Evolutionary conservation across 257 asterid species (phyloP), one percentile per base, ranked within the genome.

Genomic region (Asclepias syriaca): DNA sequence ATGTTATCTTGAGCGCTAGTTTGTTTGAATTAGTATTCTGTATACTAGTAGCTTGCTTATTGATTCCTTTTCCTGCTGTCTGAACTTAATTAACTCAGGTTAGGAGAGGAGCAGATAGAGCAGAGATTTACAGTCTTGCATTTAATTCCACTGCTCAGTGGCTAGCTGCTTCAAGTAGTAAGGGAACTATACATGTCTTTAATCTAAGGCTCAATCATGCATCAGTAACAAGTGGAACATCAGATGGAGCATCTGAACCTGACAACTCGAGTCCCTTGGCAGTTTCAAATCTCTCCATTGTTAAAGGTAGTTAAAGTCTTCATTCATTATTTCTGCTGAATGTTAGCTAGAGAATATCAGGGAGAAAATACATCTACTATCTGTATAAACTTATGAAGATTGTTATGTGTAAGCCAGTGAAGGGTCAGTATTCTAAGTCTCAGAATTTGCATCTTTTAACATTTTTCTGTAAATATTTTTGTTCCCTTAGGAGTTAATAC

Each of bases 151-250:
- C 58, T 68, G 59, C 56, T 22, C 58, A 49, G 7, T 68, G 98
- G 98, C 81, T 94, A 76, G 97, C 97, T 53, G 97, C 89, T 32
- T 94, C 98, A 34, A 94, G 98, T 82, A 96, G 89, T 77, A 94
- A 91, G 82, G 98, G 96, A 75, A 94, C 97, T 24, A 91, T 90
- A 70, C 98, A 94, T 77, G 95, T 94, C 69, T 94, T 91, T 68
- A 79, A 81, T 82, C 94, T 93, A 69, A 91, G 88, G 86, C 89
- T 84, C 57, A 87, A 87, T 73, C 78, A 89, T 29, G 89, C 85
- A 8, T 48, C 72, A n/a, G 22, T 68, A 51, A 58, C 59, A 15
- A 68, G 72, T 48, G 59, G 19, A 48, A 45, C n/a, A 24, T 61
- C 45, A 0, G 12, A 4, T 14, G 46, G 46, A 15, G n/a, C 72